Evolutionary conservation across 306 rosid species (phyloP).

Genomic region (Vigna nakashimae): DNA sequence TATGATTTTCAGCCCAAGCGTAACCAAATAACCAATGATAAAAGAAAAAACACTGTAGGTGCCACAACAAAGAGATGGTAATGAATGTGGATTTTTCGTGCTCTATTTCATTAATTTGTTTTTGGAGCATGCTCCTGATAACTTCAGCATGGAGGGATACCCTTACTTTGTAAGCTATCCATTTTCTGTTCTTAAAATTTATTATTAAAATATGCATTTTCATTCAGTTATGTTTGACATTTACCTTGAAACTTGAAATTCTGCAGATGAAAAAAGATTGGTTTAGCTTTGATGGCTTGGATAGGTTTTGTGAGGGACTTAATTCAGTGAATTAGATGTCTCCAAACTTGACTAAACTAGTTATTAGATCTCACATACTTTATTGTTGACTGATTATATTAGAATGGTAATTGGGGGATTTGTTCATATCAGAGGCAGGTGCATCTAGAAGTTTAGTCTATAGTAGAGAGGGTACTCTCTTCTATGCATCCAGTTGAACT

Average conservation of each 20-base stretch:
- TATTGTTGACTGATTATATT: slow-evolving; percentile 5
- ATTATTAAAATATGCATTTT: slow-evolving; percentile 3
- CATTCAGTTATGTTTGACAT: slow-evolving; percentile 36
- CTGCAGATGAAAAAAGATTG: slow-evolving; percentile 78
- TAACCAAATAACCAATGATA: slow-evolving; percentile 20
- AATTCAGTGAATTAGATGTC: slow-evolving; percentile 36
- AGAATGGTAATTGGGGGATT: slow-evolving; percentile 6
- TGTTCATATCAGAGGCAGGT: slow-evolving; percentile 33
- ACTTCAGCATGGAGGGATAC: slow-evolving; percentile 60
- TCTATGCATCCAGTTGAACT: slow-evolving; percentile 19
- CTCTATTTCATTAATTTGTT: slow-evolving; percentile 76
- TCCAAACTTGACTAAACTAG: slow-evolving; percentile 29
- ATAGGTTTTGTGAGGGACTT: slow-evolving; percentile 53
- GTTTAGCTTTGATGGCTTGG: slow-evolving; percentile 62
- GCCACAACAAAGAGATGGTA: slow-evolving; percentile 77
- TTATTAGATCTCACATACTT: neutral
- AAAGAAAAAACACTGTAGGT: slow-evolving; percentile 58
- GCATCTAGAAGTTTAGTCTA: neutral
- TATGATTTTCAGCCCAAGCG: slow-evolving; percentile 1
- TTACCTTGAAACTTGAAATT: slow-evolving; percentile 13
- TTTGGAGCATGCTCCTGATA: slow-evolving; percentile 63
- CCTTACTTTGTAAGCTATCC: slow-evolving; percentile 77
- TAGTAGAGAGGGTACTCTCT: slow-evolving; percentile 4
- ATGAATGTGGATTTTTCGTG: slow-evolving; percentile 79
- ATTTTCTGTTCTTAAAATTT: slow-evolving; percentile 4